A percentile compares a stretch with the other conserved stretches of the same genome.
Conservation (phyloP, 164 flowering plant genomes). For the Chimonanthus salicifolius region DNA sequence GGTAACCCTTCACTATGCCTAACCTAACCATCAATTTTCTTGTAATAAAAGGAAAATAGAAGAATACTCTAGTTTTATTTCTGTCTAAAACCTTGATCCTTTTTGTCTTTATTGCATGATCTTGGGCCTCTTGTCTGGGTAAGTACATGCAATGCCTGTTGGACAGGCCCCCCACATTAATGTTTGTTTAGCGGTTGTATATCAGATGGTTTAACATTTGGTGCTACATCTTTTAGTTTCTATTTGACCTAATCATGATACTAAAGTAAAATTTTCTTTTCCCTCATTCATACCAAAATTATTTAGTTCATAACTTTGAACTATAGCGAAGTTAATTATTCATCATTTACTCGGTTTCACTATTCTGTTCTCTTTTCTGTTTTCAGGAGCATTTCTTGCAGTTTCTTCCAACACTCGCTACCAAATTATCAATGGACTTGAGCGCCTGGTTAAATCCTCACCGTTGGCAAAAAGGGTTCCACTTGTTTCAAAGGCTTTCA, state of each 20-base stretch:
- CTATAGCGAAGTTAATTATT: background rate
- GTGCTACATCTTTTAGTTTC: background rate
- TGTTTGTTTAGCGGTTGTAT: no score
- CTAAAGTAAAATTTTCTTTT: background rate
- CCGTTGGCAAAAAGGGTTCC: conserved; percentile 72
- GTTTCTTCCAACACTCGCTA: conserved; percentile 93
- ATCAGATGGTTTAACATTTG: no score
- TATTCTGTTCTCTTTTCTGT: background rate
- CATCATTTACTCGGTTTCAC: background rate
- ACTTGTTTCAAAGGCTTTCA: conserved; percentile 86
- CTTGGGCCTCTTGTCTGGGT: no score
- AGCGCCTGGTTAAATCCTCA: conserved; percentile 75
- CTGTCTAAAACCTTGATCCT: no score
- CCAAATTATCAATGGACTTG: conserved; percentile 81
- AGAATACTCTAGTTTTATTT: no score
- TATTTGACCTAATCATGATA: background rate
- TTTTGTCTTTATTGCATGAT: no score
- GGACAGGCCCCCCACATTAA: no score
- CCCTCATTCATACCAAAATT: background rate
- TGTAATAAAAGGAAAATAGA: no score
- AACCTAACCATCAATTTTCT: no score
- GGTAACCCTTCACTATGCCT: no score
- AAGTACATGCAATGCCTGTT: no score
- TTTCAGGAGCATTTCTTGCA: conserved; percentile 80
- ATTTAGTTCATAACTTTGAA: background rate